phyloP scores from a whole-genome alignment of 1,284 basidiomycete species.

The Cutaneotrichosporon cutaneum region DNA sequence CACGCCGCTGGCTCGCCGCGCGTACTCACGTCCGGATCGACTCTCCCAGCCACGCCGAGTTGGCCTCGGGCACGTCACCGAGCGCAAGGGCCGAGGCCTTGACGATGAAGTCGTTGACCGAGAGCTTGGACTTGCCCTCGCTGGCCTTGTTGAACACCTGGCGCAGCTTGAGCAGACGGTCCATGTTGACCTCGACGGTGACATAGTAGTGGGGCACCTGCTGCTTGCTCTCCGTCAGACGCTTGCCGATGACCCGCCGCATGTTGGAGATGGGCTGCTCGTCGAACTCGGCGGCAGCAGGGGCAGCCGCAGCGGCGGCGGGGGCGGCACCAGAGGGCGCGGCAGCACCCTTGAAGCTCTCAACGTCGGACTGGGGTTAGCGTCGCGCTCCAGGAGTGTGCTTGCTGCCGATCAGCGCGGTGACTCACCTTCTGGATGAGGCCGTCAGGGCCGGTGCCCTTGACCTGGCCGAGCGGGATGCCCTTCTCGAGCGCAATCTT shows the following conservation, averaged over 20 bases:
- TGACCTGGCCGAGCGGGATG: slow-evolving; percentile 84
- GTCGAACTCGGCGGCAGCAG: slow-evolving; percentile 67
- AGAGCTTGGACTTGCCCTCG: slow-evolving; percentile 81
- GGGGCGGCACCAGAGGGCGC: slow-evolving; percentile 54
- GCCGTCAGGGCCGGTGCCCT: slow-evolving; percentile 91
- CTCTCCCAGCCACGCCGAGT: slow-evolving; percentile 97
- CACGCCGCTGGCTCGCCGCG: too few relatives aligned
- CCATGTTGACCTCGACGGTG: slow-evolving; percentile 92
- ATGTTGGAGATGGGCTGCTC: slow-evolving; percentile 94
- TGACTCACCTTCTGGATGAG: slow-evolving; percentile 76
- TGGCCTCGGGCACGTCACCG: slow-evolving; percentile 93
- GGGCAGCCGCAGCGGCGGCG: slow-evolving; percentile 48
- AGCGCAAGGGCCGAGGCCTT: slow-evolving; percentile 92
- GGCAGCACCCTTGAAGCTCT: slow-evolving; percentile 68
- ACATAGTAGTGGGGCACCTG: slow-evolving; percentile 97
- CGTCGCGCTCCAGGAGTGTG: neutral
- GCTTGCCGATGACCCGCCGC: slow-evolving; percentile 86
- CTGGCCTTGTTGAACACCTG: slow-evolving; percentile 89
- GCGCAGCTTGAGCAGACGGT: slow-evolving; percentile 86
- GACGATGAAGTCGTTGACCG: slow-evolving; percentile 97
- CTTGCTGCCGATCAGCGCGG: neutral
- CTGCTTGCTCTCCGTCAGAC: slow-evolving; percentile 90
- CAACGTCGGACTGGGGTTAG: slow-evolving; percentile 64
- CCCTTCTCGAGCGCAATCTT: slow-evolving; percentile 95
- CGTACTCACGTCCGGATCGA: slow-evolving; percentile 83